These are phyloP conservation scores for Sugiyamaella grinbergsii DNA, from an alignment of 1,139 yeast species.

Conservation along the genomic window DNA sequence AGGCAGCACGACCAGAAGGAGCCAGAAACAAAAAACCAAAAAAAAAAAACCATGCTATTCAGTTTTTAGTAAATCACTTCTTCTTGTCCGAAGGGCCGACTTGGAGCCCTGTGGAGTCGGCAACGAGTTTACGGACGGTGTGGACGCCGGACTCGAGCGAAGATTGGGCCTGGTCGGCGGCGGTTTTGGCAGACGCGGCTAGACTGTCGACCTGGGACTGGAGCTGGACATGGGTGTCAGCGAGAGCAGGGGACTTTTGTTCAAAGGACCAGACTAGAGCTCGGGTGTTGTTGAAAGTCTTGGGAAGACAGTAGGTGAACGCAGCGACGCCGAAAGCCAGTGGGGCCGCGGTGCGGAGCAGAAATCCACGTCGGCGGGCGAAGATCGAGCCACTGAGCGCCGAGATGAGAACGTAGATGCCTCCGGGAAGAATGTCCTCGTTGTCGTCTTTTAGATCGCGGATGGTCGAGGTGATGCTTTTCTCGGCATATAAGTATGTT, in stretches of 20 bases:
- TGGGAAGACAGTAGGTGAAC: conserved; percentile 75
- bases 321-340: conserved; percentile 66
- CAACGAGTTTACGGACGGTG: conserved; percentile 52
- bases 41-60: too few species aligned
- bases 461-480: conserved; percentile 64
- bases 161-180: conserved; percentile 42
- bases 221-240: conserved; percentile 61
- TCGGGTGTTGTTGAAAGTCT: conserved; percentile 68
- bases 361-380: conserved; percentile 68
- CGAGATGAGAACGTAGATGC: conserved; percentile 72
- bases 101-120: conserved; percentile 67
- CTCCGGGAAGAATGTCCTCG: conserved; percentile 78
- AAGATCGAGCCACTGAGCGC: conserved; percentile 76
- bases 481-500: conserved; percentile 61
- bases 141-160: conserved; percentile 48
- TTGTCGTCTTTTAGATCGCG: conserved; percentile 67
- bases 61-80: conserved; percentile 20
- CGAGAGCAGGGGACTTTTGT: conserved; percentile 64
- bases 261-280: conserved; percentile 68
- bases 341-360: conserved; percentile 65
- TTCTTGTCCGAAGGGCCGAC: conserved; percentile 50
- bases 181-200: conserved; percentile 48
- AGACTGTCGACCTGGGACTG: conserved; percentile 52
- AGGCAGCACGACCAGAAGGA: not conserved
- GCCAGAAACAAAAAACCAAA: too few species aligned